These are phyloP conservation scores for Mallotus repandus DNA, from an alignment of 441 rosid genomes.

Conservation along the genomic window DNA sequence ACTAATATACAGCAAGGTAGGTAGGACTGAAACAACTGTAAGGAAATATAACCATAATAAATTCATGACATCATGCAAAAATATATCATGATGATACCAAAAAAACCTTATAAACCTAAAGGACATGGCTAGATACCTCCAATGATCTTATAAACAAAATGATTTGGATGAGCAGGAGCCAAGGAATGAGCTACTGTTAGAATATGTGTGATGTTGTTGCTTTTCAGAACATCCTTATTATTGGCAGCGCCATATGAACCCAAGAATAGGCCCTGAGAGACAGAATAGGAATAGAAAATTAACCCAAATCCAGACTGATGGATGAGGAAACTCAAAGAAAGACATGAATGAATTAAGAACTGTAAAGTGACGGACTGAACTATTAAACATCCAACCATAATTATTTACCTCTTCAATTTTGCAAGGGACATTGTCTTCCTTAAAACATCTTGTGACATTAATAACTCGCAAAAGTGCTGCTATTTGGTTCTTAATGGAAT, in stretches of 20 bases:
- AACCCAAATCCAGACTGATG: not conserved
- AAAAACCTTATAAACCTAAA: not conserved
- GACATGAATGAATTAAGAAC: too few relatives aligned
- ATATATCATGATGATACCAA: not conserved
- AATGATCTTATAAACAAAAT: conserved; percentile 44
- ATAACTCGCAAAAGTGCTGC: conserved; percentile 51
- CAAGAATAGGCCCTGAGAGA: conserved; percentile 47
- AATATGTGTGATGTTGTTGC: conserved; percentile 45
- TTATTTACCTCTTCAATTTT: conserved; percentile 42
- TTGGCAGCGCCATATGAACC: conserved; percentile 52
- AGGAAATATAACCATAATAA: not conserved
- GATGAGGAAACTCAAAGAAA: too few relatives aligned
- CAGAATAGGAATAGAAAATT: not conserved
- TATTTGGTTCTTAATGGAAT: conserved; percentile 43
- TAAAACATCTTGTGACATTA: conserved; percentile 26
- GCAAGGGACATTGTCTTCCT: conserved; percentile 38
- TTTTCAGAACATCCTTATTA: conserved; percentile 43
- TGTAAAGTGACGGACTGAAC: not conserved
- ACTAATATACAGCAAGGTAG: too few relatives aligned
- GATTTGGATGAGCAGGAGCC: conserved; percentile 34
- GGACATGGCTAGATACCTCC: conserved; percentile 27
- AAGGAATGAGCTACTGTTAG: conserved; percentile 46
- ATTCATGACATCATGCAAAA: too few relatives aligned
- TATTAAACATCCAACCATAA: not conserved
- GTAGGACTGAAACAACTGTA: not conserved